Evolutionary conservation across 257 asterid species (phyloP), one percentile per base, ranked within the genome.

Genomic region (Knoxia roxburghii): DNA sequence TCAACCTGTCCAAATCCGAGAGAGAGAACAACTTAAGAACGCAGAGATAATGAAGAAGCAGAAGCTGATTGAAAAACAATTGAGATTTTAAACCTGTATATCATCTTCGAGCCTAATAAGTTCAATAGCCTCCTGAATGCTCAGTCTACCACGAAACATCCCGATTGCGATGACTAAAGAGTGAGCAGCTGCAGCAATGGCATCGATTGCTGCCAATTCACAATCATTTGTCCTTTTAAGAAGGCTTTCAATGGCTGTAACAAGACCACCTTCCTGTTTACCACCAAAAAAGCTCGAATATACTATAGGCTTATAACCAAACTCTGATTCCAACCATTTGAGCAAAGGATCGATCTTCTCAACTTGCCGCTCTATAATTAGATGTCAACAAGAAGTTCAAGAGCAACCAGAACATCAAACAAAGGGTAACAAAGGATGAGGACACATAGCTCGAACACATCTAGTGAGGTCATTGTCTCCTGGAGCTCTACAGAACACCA

Each of bases 51-150:
- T 17, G 50, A 32, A 59, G 40, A 50, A 27, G 48, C 17, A 12
- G n/a, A 56, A 41, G 57, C 53, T 45, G 51, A 68, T 17, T 45
- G 7, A 13, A 53, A 5, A 5, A 64, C 37, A 12, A 3, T 52
- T 24, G 15, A 59, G 8, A 55, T 27, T 35, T 54, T 26, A 32
- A 48, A 88, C 97, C 89, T 94, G 99, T 53, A 85, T 72, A 80
- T 94, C 95, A 81, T 94, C 99, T 83, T 93, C 97, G 17, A 94
- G 85, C 78, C 97, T 83, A 72, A 88, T 75, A 78, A 90, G 75
- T 80, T 90, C 96, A 57, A 94, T 74, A 39, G 96, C 96, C 78
- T 88, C 89, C 73, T 90, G 91, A 39, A 94, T 82, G 27, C 75
- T 78, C 80, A 94, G 76, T 57, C 65, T 79, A 52, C 87, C 96